Percentiles rank a stretch among this genome's conserved stretches.
phyloP scores from a whole-genome alignment of 2,329 filamentous ascomycete species.

The Amylocarpus encephaloides region DNA sequence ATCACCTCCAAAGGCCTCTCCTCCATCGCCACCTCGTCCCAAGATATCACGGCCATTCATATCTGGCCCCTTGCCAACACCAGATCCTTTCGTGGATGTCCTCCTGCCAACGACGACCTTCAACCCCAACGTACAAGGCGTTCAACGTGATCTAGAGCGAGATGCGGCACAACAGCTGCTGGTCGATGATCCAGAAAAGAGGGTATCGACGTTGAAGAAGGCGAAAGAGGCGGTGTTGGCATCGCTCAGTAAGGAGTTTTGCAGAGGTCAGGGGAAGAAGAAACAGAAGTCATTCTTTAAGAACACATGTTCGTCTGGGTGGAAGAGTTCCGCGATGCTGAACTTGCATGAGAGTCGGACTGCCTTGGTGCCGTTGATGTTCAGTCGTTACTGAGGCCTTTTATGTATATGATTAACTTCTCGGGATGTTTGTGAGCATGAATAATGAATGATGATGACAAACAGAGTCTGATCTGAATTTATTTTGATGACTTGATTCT shows the following conservation, averaged over 20 bases:
- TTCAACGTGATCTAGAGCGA: constrained; percentile 52
- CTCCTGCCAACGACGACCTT: constrained; percentile 54
- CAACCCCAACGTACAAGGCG: constrained; percentile 44
- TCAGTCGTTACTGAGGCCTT: constrained; percentile 37
- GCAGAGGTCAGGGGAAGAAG: constrained; percentile 23
- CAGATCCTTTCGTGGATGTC: constrained; percentile 28
- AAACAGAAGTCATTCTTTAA: constrained; percentile 20
- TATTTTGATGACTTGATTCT: too few species aligned
- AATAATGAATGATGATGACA: constrained; percentile 23
- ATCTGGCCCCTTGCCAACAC: constrained; percentile 24
- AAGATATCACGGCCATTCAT: constrained; percentile 6
- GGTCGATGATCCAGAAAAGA: constrained; percentile 50
- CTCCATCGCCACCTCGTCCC: neutral
- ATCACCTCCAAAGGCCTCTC: neutral
- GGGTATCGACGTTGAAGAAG: constrained; percentile 48
- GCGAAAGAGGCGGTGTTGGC: constrained; percentile 55
- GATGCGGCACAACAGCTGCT: constrained; percentile 50
- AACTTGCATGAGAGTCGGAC: constrained; percentile 43
- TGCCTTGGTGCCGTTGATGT: constrained; percentile 54
- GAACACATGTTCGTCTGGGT: constrained; percentile 21
- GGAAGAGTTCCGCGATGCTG: constrained; percentile 20
- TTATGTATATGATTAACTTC: neutral
- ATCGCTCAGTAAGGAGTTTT: constrained; percentile 51
- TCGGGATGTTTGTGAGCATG: constrained; percentile 10
- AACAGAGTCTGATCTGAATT: neutral